Conservation (phyloP, 768 basidiomycete species). For the Auricularia cornea region DNA sequence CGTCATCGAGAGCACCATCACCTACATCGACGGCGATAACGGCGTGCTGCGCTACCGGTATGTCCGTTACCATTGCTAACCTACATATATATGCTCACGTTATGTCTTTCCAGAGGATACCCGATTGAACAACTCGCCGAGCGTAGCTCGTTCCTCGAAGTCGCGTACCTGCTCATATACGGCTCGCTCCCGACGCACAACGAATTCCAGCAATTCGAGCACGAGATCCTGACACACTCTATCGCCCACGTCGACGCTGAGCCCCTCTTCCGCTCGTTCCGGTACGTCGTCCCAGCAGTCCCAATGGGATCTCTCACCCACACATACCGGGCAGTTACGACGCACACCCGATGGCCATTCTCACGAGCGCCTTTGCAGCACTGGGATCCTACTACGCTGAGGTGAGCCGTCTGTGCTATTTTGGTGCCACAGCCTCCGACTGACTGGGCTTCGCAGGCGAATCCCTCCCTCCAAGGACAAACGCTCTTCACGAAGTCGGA, state of each 20-base stretch:
- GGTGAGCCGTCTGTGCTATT: slow-evolving; percentile 21
- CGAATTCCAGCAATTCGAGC: slow-evolving; percentile 53
- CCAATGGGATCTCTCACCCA: neutral
- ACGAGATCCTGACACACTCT: slow-evolving; percentile 72
- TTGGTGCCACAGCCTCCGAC: neutral
- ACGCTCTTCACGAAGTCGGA: slow-evolving; percentile 66
- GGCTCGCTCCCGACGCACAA: slow-evolving; percentile 60
- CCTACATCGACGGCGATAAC: slow-evolving; percentile 85
- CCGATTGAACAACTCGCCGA: slow-evolving; percentile 87
- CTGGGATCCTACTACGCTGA: slow-evolving; percentile 82
- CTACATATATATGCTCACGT: neutral
- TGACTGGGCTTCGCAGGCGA: slow-evolving; percentile 31
- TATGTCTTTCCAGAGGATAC: slow-evolving; percentile 52
- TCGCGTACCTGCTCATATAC: slow-evolving; percentile 82
- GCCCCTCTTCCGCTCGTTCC: slow-evolving; percentile 60
- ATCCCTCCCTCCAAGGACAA: slow-evolving; percentile 82
- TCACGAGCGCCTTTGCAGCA: slow-evolving; percentile 81
- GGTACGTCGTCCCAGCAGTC: slow-evolving; percentile 25
- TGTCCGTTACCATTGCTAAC: neutral
- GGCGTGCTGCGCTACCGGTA: slow-evolving; percentile 78
- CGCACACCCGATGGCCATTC: slow-evolving; percentile 86
- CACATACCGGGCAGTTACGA: slow-evolving; percentile 52
- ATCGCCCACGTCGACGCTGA: slow-evolving; percentile 60
- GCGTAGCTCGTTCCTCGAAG: slow-evolving; percentile 72
- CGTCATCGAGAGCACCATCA: slow-evolving; percentile 41